Base-by-base conservation (phyloP, 225 moss, liverwort and hornwort genomes). In the Straminergon stramineum region DNA sequence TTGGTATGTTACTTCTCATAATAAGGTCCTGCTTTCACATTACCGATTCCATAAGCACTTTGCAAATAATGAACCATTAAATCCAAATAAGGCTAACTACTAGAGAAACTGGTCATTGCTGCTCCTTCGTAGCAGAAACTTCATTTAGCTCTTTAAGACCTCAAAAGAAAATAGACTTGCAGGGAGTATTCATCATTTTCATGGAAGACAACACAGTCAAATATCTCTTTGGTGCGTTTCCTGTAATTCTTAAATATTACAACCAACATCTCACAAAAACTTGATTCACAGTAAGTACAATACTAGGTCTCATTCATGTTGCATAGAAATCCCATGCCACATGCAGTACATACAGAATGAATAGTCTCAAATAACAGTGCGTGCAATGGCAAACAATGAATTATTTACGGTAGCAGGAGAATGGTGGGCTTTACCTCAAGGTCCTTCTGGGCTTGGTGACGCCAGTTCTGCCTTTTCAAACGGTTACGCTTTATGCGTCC, bases 401-500 rank as follows among this genome's bases (percentile, higher is more conserved):
- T 41, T 21, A 37, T 55, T 69, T 18, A 77, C 27, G 6, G 53
- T 11, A 82, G 28, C 45, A 78, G 61, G 60, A 78, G 52, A 87
- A 78, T 8, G 19, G 45, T 28, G 55, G 52, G 56, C 52, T 77
- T 78, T 91, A 95, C 95, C 94, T 94, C 94, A 43, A 95, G 95
- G 66, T 95, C 95, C 88, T 92, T 94, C 91, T 91, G 91, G n/a
- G 93, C 95, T 89, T 95, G 92, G 22, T 60, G 82, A 69, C 95
- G 95, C 93, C 94, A 94, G 55, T 95, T 91, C 78, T 84, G 56
- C 84, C 60, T 93, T 84, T 75, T 83, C 63, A 93, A 19, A 89
- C 90, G 94, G 82, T 87, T 92, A 34, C 41, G 89, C 83, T 95
- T 95, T 65, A 95, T 89, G 80, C 92, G 92, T 77, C 94, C 94